phyloP scores from a whole-genome alignment of 2,329 filamentous ascomycete species.

The Aspergillus pseudoglaucus region DNA sequence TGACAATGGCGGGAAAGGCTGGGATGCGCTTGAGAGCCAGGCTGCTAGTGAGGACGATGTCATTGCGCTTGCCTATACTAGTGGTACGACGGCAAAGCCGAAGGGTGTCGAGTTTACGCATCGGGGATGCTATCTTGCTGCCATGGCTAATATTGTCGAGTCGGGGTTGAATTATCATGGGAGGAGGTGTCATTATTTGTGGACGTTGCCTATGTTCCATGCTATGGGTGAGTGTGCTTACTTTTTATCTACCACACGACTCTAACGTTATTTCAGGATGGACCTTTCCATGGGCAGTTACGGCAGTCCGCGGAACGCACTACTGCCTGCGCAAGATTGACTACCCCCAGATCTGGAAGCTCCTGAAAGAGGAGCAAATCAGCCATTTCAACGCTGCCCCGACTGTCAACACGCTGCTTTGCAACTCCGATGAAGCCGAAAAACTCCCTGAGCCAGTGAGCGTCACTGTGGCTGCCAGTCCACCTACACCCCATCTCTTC shows the following conservation, averaged over 20 bases:
- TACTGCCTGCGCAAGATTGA: conserved; percentile 93
- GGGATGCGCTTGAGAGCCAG: conserved; percentile 68
- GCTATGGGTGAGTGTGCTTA: conserved; percentile 50
- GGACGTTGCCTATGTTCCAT: conserved; percentile 86
- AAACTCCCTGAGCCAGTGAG: conserved; percentile 63
- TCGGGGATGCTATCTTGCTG: conserved; percentile 76
- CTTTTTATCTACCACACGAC: not conserved
- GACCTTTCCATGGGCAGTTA: conserved; percentile 92
- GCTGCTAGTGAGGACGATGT: conserved; percentile 69
- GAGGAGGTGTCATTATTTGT: conserved; percentile 73
- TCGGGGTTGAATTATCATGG: conserved; percentile 68
- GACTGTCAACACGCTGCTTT: conserved; percentile 91
- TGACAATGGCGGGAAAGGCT: conserved; percentile 61
- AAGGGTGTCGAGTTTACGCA: conserved; percentile 94
- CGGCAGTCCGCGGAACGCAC: conserved; percentile 86
- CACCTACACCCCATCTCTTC: conserved; percentile 83
- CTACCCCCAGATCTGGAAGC: conserved; percentile 83
- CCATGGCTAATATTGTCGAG: conserved; percentile 81
- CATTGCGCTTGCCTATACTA: conserved; percentile 87
- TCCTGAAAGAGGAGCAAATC: conserved; percentile 78
- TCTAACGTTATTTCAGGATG: conserved; percentile 44
- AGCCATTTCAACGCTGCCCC: conserved; percentile 96
- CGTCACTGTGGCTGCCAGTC: conserved; percentile 88
- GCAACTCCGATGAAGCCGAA: conserved; percentile 68
- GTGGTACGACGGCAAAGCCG: conserved; percentile 81